Percentiles rank a stretch among this genome's conserved stretches.
These are phyloP conservation scores for Prunus davidiana DNA, from an alignment of 306 rosid species.

Conservation along the genomic window DNA sequence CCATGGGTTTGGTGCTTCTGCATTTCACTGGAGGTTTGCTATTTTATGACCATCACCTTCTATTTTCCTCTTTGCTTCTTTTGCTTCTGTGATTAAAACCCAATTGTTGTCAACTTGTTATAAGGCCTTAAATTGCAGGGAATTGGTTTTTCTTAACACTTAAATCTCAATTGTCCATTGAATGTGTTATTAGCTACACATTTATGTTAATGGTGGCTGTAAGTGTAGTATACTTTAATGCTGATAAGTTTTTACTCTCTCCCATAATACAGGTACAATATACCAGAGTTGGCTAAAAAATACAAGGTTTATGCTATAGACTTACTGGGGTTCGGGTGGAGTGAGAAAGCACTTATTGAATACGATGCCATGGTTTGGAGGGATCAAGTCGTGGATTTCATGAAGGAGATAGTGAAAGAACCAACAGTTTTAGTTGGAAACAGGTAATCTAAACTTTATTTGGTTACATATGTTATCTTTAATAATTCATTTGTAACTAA, in stretches of 20 bases:
- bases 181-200: neutral
- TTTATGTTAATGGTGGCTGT: neutral
- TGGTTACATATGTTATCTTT: neutral
- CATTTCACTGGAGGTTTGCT: slow-evolving; percentile 84
- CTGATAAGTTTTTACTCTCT: neutral
- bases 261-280: slow-evolving; percentile 61
- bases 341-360: slow-evolving; percentile 91
- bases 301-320: slow-evolving; percentile 91
- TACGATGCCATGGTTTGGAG: slow-evolving; percentile 93
- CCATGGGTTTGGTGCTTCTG: slow-evolving; percentile 97
- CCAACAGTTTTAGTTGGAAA: slow-evolving; percentile 84
- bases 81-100: neutral
- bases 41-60: neutral
- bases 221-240: neutral
- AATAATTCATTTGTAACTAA: neutral
- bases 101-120: neutral
- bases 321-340: slow-evolving; percentile 98
- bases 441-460: slow-evolving; percentile 40
- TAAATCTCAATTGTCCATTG: neutral
- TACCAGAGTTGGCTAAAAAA: slow-evolving; percentile 83
- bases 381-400: slow-evolving; percentile 82
- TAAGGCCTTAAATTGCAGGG: neutral
- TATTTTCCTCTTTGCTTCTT: neutral
- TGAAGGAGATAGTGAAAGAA: slow-evolving; percentile 88
- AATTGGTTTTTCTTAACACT: neutral